phyloP scores from a whole-genome alignment of 1,284 basidiomycete species.

The Ceratobasidium sp. region DNA sequence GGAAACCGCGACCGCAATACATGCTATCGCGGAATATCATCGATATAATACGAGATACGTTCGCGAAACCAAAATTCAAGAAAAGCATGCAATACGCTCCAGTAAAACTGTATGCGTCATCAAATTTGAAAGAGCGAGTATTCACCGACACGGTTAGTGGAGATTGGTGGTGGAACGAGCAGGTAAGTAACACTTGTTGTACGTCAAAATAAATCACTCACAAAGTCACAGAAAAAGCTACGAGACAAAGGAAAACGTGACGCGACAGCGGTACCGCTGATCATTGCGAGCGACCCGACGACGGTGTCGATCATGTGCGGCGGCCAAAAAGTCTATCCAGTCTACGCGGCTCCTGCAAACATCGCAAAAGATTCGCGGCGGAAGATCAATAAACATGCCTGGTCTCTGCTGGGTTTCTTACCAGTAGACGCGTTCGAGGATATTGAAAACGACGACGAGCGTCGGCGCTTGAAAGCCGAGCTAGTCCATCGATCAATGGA shows the following conservation, averaged over 20 bases:
- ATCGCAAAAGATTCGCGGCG: constrained; percentile 29
- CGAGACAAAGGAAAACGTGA: no score
- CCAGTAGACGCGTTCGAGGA: constrained; percentile 39
- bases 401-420: constrained; percentile 41
- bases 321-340: constrained; percentile 32
- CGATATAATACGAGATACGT: neutral
- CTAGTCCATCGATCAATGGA: constrained; percentile 23
- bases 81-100: neutral
- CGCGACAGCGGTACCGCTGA: neutral
- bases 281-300: constrained; percentile 15
- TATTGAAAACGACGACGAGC: neutral
- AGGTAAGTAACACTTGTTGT: constrained; percentile 12
- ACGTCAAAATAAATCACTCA: neutral
- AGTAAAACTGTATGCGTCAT: neutral
- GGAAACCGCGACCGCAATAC: neutral
- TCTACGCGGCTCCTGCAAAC: constrained; percentile 7
- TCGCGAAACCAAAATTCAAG: neutral
- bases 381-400: constrained; percentile 20
- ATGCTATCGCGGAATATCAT: neutral
- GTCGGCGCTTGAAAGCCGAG: constrained; percentile 1
- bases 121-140: neutral
- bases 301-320: neutral
- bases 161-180: constrained; percentile 20
- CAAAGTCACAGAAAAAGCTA: neutral
- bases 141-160: neutral